Base-by-base conservation (phyloP, 768 basidiomycete genomes). In the Podaxis sp. region DNA sequence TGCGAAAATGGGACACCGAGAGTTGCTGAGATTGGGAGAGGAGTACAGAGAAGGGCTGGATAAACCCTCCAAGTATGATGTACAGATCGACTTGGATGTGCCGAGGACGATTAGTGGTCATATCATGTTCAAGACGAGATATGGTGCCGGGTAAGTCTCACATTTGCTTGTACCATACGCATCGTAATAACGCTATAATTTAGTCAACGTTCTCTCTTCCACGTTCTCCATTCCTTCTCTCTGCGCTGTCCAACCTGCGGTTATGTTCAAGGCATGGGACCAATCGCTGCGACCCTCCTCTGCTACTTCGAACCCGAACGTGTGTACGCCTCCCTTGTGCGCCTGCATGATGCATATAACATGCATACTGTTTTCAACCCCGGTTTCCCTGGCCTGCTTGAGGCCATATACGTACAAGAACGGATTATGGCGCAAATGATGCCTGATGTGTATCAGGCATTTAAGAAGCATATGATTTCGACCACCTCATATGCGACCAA, bases 181-280 rank as follows among this genome's bases (percentile, higher is more conserved):
- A 25, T 18, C 47, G 44, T 56, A 36, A 4, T 16, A 37, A 44
- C 28, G 54, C 14, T 58, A 50, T 48, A 13, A 53, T 16, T 53
- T 67, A 94, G 94, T 6, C 96, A 99, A 83, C 88, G 96, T 10
- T 91, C 92, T 3, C 79, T 99, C 10, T 98, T 98, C 74, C 94
- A 93, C 70, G 93, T 97, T 60, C 80, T 98, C 27, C 97, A 98
- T 72, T 85, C 85, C 54, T 95, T 97, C 71, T 95, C 94, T 1
- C 79, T 95, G 18, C 78, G 80, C n/a, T 98, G 96, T 73, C 72
- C 78, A 16, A 77, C 82, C 10, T 98, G 97, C 63, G 96, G 96
- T 14, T 99, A 99, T 71, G 95, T 95, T 42, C 97, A 99, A 75
- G 97, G 97, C 62, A 99, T 99, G 97, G 95, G 97, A 1, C 92